Percentiles rank a stretch among this genome's conserved stretches.
These are phyloP conservation scores for Exophiala oligosperma DNA, from an alignment of 2,329 filamentous ascomycete genomes.

Conservation along the genomic window DNA sequence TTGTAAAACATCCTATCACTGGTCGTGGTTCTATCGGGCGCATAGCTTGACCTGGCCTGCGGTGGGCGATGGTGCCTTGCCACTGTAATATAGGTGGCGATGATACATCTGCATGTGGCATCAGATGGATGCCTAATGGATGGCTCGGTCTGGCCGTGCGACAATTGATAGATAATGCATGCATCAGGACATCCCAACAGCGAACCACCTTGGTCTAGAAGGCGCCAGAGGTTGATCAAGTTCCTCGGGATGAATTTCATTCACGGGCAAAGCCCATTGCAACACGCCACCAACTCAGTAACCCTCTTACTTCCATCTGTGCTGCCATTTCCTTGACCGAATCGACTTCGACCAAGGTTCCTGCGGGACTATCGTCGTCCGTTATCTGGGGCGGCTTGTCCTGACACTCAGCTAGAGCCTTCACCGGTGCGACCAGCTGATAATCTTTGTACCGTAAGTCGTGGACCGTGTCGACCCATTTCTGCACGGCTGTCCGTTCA, in stretches of 20 bases:
- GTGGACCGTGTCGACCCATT: slow-evolving; percentile 67
- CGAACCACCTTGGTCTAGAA: not conserved
- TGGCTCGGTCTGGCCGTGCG: not conserved
- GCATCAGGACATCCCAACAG: not conserved
- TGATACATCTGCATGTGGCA: no score
- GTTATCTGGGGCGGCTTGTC: not conserved
- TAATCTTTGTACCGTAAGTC: slow-evolving; percentile 71
- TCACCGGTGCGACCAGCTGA: slow-evolving; percentile 59
- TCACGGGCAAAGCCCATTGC: slow-evolving; percentile 59
- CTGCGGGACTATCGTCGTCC: not conserved
- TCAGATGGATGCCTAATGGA: not conserved
- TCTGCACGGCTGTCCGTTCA: slow-evolving; percentile 54
- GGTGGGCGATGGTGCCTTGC: not conserved
- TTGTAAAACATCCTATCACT: slow-evolving; percentile 54
- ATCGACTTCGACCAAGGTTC: slow-evolving; percentile 57
- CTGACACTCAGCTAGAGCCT: slow-evolving; percentile 33
- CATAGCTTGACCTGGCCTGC: slow-evolving; percentile 4
- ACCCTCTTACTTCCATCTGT: slow-evolving; percentile 59
- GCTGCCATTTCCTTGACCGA: slow-evolving; percentile 65
- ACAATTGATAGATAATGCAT: not conserved
- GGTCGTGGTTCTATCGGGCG: slow-evolving; percentile 1
- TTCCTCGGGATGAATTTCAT: not conserved
- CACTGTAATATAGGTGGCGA: not conserved
- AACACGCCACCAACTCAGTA: slow-evolving; percentile 66
- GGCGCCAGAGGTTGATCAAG: not conserved